Conservation (phyloP, 192 early-diverging fungal genomes). For the Lunasporangiospora selenospora region DNA sequence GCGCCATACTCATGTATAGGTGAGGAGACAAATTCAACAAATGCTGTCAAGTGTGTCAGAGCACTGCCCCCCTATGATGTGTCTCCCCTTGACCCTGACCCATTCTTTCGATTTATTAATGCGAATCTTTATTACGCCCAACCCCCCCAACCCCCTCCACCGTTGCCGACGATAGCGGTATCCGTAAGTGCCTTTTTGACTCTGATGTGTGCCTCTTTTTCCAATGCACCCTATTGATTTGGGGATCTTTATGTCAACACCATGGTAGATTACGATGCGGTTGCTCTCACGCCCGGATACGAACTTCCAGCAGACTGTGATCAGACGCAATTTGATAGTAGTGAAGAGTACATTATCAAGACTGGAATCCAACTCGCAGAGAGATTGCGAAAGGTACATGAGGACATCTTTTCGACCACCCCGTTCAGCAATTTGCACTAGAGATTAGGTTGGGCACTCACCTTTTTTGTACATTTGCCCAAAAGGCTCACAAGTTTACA, state of each 20-base stretch:
- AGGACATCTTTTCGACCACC: neutral
- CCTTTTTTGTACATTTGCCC: neutral
- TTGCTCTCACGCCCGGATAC: conserved; percentile 66
- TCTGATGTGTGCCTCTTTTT: no score
- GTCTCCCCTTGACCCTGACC: no score
- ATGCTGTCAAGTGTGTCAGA: no score
- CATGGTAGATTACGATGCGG: conserved; percentile 83
- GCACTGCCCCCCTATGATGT: no score
- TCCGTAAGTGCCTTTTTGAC: no score
- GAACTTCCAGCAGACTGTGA: conserved; percentile 72
- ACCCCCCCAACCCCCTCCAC: no score
- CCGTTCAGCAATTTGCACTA: neutral
- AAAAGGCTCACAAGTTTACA: conserved; percentile 73
- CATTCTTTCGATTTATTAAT: no score
- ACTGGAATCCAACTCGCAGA: conserved; percentile 51
- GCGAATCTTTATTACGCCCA: no score
- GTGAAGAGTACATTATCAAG: conserved; percentile 33
- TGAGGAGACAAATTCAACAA: conserved; percentile 1
- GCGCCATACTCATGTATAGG: conserved; percentile 60
- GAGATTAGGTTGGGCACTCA: neutral
- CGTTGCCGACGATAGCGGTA: no score
- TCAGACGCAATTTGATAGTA: conserved; percentile 65
- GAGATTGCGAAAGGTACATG: conserved; percentile 50
- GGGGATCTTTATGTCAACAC: no score
- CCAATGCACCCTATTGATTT: no score